A percentile compares a stretch with the other conserved stretches of the same genome.
These are phyloP conservation scores for Detonula confervacea DNA, from an alignment of 352 stramenopile genomes.

Conservation along the genomic window DNA sequence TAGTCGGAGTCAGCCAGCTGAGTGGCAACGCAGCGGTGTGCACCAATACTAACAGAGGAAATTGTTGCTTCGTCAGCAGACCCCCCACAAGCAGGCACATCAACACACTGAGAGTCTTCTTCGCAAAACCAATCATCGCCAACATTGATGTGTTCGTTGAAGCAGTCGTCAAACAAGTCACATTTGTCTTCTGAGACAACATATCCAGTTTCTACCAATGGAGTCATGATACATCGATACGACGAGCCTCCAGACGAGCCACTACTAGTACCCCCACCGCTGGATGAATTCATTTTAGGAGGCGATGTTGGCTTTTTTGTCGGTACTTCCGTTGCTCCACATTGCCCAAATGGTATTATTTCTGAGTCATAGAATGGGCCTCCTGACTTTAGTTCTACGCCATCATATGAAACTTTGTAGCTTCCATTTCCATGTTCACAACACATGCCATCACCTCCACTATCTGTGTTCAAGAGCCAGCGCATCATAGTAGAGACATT, in stretches of 20 bases:
- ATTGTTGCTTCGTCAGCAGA: neutral
- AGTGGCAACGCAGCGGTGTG: conserved; percentile 10
- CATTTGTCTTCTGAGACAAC: conserved; percentile 56
- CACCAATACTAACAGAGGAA: neutral
- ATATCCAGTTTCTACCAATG: conserved; percentile 45
- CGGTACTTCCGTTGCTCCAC: conserved; percentile 40
- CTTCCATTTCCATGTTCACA: conserved; percentile 42
- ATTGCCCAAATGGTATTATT: conserved; percentile 45
- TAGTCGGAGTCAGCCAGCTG: conserved; percentile 11
- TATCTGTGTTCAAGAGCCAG: conserved; percentile 34
- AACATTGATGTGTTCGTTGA: conserved; percentile 50
- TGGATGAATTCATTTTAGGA: no score
- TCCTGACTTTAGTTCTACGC: conserved; percentile 30
- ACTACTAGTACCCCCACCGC: neutral
- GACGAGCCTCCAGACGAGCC: conserved; percentile 13
- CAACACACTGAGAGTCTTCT: conserved; percentile 35
- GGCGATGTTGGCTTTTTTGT: conserved; percentile 38
- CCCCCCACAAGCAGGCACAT: conserved; percentile 28
- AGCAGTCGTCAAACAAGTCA: conserved; percentile 47
- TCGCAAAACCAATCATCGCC: conserved; percentile 60
- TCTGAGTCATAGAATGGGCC: conserved; percentile 48
- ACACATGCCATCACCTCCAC: conserved; percentile 68
- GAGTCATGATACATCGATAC: conserved; percentile 34
- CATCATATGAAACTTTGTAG: conserved; percentile 52
- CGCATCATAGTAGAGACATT: neutral